phyloP scores from a whole-genome alignment of 2,329 filamentous ascomycete genomes.

The Rhytidhysteron rufulum region DNA sequence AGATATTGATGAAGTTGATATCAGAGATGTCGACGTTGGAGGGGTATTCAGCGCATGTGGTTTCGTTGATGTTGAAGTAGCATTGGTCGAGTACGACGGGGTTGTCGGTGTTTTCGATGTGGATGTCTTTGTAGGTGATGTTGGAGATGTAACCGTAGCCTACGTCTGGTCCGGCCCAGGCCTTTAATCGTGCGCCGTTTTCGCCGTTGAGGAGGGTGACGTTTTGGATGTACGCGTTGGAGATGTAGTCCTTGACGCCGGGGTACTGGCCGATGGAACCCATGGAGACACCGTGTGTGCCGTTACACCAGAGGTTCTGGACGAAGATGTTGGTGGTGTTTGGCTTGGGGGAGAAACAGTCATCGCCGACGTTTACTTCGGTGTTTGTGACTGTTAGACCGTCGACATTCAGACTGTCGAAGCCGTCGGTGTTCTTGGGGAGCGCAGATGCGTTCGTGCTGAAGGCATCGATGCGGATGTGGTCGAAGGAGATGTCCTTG shows the following conservation, averaged over 20 bases:
- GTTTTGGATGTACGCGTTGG: slow-evolving; percentile 54
- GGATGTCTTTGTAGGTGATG: slow-evolving; percentile 60
- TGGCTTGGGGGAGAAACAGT: slow-evolving; percentile 29
- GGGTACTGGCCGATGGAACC: slow-evolving; percentile 29
- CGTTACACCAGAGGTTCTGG: slow-evolving; percentile 31
- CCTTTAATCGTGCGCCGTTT: slow-evolving; percentile 58
- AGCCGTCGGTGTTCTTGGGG: slow-evolving; percentile 61
- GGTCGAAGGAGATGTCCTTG: slow-evolving; percentile 52
- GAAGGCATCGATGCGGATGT: slow-evolving; percentile 52
- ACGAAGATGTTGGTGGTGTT: slow-evolving; percentile 33
- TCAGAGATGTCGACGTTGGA: slow-evolving; percentile 58
- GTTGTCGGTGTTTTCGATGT: slow-evolving; percentile 56
- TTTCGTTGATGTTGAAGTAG: slow-evolving; percentile 56
- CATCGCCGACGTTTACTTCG: slow-evolving; percentile 31
- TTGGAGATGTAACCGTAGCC: slow-evolving; percentile 61
- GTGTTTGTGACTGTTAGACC: slow-evolving; percentile 42
- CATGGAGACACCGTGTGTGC: slow-evolving; percentile 31
- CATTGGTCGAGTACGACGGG: slow-evolving; percentile 59
- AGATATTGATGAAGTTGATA: slow-evolving; percentile 53
- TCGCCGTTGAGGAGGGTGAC: slow-evolving; percentile 53
- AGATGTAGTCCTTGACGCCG: slow-evolving; percentile 28
- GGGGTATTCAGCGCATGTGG: slow-evolving; percentile 51
- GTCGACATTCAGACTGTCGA: slow-evolving; percentile 58
- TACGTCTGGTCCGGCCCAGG: slow-evolving; percentile 55
- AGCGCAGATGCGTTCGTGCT: slow-evolving; percentile 47